Evolutionary conservation across 2,329 filamentous ascomycete species (phyloP), one percentile per base, ranked within the genome.

Genomic region (Thelonectria blattea): DNA sequence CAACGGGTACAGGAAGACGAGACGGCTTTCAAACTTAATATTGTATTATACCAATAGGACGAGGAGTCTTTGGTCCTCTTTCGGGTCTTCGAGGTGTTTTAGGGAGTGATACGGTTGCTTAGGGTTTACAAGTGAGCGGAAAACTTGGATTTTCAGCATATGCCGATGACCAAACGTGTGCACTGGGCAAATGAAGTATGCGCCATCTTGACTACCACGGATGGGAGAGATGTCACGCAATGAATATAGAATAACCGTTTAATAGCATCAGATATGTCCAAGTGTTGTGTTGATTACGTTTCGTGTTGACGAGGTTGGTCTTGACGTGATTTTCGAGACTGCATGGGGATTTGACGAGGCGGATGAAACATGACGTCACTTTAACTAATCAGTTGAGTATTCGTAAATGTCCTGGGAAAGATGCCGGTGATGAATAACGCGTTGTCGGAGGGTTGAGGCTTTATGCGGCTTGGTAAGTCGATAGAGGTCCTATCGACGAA

Each of bases 11-110:
- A 61, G 62, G 49, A 67, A 64, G 57, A 57, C 56, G 60, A 61
- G 58, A 66, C 52, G 65, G 60, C 50, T 67, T 68, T 60, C 54
- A 49, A 43, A 56, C 58, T 66, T 69, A 70, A 71, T 71, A 66
- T 63, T 70, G 67, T 70, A 70, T 57, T 68, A 68, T 69, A 71
- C 51, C 51, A 53, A 17, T 30, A 43, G 43, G 51, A 46, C 47
- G 68, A 55, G 61, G 55, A 56, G 49, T 43, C 39, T 58, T 59
- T 62, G 57, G 47, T 55, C 52, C 56, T 47, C 56, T 49, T 56
- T 52, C 43, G 30, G 47, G 57, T 41, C 61, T 62, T 65, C 41
- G 51, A 59, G 58, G 65, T 66, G 60, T 62, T 63, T 65, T 45
- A 62, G 62, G 68, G 68, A 60, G 66, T 69, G 65, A 63, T 56